phyloP scores from a whole-genome alignment of 345 rosid species.

The Physaria fendleri region DNA sequence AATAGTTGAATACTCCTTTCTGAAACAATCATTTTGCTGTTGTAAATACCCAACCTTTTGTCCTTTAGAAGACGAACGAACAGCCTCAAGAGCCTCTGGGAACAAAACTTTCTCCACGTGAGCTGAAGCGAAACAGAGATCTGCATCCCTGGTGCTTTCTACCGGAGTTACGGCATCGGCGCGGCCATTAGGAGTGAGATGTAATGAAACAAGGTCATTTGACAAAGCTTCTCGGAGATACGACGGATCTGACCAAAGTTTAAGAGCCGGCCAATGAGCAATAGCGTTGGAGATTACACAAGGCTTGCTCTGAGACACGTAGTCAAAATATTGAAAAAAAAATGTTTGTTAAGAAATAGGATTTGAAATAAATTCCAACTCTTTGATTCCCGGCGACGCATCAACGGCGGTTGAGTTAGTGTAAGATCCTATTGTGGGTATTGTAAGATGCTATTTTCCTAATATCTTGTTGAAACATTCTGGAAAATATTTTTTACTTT shows the following conservation, averaged over 20 bases:
- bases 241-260: conserved; percentile 48
- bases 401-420: no score
- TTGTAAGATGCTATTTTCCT: no score
- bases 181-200: conserved; percentile 72
- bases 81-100: conserved; percentile 46
- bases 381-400: no score
- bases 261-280: conserved; percentile 66
- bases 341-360: no score
- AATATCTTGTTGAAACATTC: no score
- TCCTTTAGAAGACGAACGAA: conserved; percentile 22
- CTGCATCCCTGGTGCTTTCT: neutral
- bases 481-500: no score
- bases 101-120: conserved; percentile 54
- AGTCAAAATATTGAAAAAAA: no score
- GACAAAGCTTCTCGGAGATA: conserved; percentile 53
- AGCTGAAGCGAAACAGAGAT: conserved; percentile 71
- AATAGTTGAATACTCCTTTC: conserved; percentile 52
- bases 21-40: conserved; percentile 80
- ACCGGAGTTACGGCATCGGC: conserved; percentile 58
- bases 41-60: conserved; percentile 57
- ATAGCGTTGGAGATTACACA: conserved; percentile 67
- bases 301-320: conserved; percentile 72
- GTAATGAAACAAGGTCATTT: conserved; percentile 60
- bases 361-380: no score
- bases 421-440: no score